Evolutionary conservation across 768 basidiomycete species (phyloP), one percentile per base, ranked within the genome.

Genomic region (Hortiboletus campestris): DNA sequence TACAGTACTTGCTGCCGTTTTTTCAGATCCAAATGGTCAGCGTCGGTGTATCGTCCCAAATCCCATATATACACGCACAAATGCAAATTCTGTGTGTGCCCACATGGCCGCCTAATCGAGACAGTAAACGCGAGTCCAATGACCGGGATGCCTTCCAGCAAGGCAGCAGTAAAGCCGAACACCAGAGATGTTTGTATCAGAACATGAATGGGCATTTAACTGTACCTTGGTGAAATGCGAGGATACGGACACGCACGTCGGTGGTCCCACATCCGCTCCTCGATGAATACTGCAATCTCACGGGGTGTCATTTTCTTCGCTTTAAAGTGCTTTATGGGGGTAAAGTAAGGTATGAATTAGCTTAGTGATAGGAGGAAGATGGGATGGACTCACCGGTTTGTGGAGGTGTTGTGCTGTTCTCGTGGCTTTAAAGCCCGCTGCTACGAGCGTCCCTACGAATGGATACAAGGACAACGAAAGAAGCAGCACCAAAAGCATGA

Each of bases 31-130:
- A 53, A 1, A 40, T 40, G 29, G 29, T 36, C 12, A 17, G n/a
- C n/a, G n/a, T 67, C 17, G 57, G 53, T 10, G 2, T 3, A 28
- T 6, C n/a, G n/a, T 36, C 4, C 20, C 14, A 17, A 34, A 28
- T 14, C 28, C 2, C 14, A n/a, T 4, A 3, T 10, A 4, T 3
- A 28, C n/a, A n/a, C n/a, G n/a, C n/a, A n/a, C n/a, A n/a, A n/a
- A n/a, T n/a, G n/a, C n/a, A n/a, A n/a, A n/a, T n/a, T n/a, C n/a
- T n/a, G n/a, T n/a, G 59, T 86, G 84, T 6, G 90, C 89, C 88
- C 93, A 97, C 94, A 97, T 96, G 1, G 93, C 93, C 3, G 91
- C 94, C 91, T 79, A 67, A 95, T 95, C 0, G 91, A 94, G 17
- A 96, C 77, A 2, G 86, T 86, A 67, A 96, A 92, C 11, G 88